Evolutionary conservation across 2,329 filamentous ascomycete species (phyloP).

Genomic region (Xylaria sp.): DNA sequence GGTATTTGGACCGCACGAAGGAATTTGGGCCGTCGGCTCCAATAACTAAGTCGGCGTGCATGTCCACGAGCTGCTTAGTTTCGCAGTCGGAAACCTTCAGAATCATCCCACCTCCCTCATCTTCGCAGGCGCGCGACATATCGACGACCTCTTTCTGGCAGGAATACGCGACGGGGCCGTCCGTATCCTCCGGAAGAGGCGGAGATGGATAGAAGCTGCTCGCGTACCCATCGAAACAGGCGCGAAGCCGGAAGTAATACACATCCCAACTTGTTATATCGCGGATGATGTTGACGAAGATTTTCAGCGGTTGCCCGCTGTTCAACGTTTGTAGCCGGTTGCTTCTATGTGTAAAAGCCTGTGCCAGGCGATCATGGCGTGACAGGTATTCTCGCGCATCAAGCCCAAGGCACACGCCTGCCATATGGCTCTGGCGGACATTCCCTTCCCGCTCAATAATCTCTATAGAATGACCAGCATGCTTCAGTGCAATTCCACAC

Average conservation of each 20-base stretch:
- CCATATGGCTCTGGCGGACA: constrained; percentile 35
- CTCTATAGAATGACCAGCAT: constrained; percentile 26
- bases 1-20: constrained; percentile 28
- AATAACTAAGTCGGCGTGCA: constrained; percentile 31
- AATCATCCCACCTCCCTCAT: neutral
- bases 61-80: neutral
- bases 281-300: constrained; percentile 11
- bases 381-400: constrained; percentile 8
- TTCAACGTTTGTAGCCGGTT: constrained; percentile 11
- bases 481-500: constrained; percentile 36
- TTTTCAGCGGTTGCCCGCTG: neutral
- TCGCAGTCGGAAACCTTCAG: neutral
- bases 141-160: constrained; percentile 1
- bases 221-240: constrained; percentile 31
- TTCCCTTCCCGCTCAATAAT: constrained; percentile 32
- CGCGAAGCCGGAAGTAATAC: constrained; percentile 34
- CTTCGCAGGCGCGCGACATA: neutral
- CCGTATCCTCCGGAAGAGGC: neutral
- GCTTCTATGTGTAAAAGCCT: constrained; percentile 15
- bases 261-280: constrained; percentile 36
- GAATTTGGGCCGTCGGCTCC: constrained; percentile 36
- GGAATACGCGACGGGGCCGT: constrained; percentile 14
- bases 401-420: constrained; percentile 30
- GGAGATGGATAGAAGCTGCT: constrained; percentile 27
- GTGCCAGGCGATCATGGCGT: constrained; percentile 13